Evolutionary conservation across 768 basidiomycete genomes (phyloP), one percentile per base, ranked within the genome.

Genomic region (Leucosporidium yakuticum): DNA sequence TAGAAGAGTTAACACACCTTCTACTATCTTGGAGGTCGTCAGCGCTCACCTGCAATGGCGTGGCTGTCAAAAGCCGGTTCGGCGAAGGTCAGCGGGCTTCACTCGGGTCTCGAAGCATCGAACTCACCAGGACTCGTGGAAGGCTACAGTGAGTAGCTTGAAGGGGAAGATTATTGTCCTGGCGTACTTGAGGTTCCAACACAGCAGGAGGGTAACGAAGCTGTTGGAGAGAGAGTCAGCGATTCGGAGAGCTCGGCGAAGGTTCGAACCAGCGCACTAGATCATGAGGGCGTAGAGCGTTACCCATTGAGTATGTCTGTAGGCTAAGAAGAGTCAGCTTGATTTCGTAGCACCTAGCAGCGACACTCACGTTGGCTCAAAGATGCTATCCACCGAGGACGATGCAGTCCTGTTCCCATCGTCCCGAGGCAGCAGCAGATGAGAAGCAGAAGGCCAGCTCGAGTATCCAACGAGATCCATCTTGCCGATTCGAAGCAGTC

Each of bases 121-220:
- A n/a, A 19, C 55, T 48, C 21, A 57, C 48, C 50, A 60, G n/a
- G 53, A 55, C 25, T 59, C 62, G 62, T 63, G 60, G 15, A 25
- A 50, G 0, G 50, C 53, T 0, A 65, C 64, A 17, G 64, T 59
- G 44, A 56, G 27, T 2, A 62, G 36, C 65, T 66, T 70, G 59
- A 70, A 60, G 0, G 69, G 69, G 39, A 70, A 70, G 20, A 70
- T n/a, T 29, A 67, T 4, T 11, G 62, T 58, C 1, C 69, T 48
- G 0, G 65, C 65, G 25, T 61, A 2, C n/a, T 48, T 67, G 29
- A 70, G 60, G 49, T 70, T 70, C 69, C 69, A 70, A 27, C 59
- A 19, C 32, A 70, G 44, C 9, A 70, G 50, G 48, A 56, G 29
- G 21, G 39, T 2, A 3, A 67, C 47, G 47, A 67, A 21, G 27